Conservation (phyloP, 257 asterid species). For the Solanum chmielewskii region DNA sequence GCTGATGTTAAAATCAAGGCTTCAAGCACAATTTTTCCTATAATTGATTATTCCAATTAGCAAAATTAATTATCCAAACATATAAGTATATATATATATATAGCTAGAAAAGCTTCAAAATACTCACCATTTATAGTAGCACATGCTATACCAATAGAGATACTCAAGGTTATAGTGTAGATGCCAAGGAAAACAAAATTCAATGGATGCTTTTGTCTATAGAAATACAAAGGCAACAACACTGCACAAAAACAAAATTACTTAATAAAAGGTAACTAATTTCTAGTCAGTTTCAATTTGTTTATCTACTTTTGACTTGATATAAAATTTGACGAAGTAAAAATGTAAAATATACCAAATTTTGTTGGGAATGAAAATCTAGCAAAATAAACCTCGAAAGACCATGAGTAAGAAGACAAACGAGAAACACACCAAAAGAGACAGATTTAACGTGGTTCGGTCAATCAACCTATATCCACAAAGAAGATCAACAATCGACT, state of each 20-base stretch:
- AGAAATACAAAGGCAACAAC: constrained; percentile 74
- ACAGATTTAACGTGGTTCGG: accelerated
- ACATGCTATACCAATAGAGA: constrained; percentile 79
- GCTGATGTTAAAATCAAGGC: constrained; percentile 93
- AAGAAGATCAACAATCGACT: no score
- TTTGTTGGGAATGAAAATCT: no score
- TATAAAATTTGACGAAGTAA: neutral
- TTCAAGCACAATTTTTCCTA: constrained; percentile 84
- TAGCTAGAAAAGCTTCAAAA: neutral
- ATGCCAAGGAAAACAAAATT: constrained; percentile 90
- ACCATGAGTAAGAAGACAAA: no score
- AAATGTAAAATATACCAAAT: no score
- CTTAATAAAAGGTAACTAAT: neutral
- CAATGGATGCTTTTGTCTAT: constrained; percentile 77
- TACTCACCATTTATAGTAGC: constrained; percentile 85
- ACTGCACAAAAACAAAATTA: constrained; percentile 20
- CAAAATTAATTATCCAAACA: neutral
- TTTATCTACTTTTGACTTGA: neutral
- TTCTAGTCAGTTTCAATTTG: no score
- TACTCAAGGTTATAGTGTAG: constrained; percentile 63
- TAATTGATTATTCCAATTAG: neutral
- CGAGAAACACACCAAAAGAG: no score
- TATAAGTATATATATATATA: neutral
- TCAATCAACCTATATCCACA: no score
- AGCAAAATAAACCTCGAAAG: no score